A percentile compares a stretch with the other conserved stretches of the same genome.
Evolutionary conservation across 2,329 filamentous ascomycete species (phyloP).

Genomic region (Exophiala alcalophila): DNA sequence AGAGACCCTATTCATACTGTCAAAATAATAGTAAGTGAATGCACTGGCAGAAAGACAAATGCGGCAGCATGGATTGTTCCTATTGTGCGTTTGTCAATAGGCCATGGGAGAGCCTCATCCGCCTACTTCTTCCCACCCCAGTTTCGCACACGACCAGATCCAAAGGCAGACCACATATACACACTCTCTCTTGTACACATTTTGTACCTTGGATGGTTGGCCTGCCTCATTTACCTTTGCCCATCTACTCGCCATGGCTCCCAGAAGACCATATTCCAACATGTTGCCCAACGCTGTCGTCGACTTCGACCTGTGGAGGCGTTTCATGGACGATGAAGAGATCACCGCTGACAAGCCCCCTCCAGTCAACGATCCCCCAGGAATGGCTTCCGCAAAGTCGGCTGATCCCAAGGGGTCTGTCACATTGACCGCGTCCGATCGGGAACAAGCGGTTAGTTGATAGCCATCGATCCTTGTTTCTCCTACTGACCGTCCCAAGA

Average conservation of each 20-base stretch:
- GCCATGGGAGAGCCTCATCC: not conserved
- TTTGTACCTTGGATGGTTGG: too few species aligned
- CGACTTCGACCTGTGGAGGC: conserved; percentile 21
- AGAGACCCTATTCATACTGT: conserved; percentile 7
- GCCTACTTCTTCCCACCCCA: not conserved
- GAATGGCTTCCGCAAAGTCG: conserved; percentile 16
- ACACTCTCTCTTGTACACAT: conserved; percentile 1
- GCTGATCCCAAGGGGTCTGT: conserved; percentile 13
- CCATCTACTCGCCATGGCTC: conserved; percentile 16
- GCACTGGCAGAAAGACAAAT: conserved; percentile 6
- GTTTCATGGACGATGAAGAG: conserved; percentile 20
- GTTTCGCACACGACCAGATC: not conserved
- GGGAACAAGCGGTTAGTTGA: conserved; percentile 22
- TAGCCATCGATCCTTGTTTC: not conserved
- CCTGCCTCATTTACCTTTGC: not conserved
- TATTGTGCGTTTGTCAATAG: conserved; percentile 10
- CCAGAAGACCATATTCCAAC: conserved; percentile 4
- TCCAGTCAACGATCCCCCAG: conserved; percentile 15
- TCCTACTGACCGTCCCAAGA: conserved; percentile 19
- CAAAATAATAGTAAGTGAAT: conserved; percentile 21
- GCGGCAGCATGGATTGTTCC: not conserved
- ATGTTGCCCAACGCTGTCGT: conserved; percentile 10
- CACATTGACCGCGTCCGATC: conserved; percentile 18
- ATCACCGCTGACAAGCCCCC: conserved; percentile 25
- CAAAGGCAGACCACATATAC: not conserved